A percentile compares a stretch with the other conserved stretches of the same genome.
Evolutionary conservation across 2,329 filamentous ascomycete genomes (phyloP).

Genomic region (Fusarium pseudocircinatum): DNA sequence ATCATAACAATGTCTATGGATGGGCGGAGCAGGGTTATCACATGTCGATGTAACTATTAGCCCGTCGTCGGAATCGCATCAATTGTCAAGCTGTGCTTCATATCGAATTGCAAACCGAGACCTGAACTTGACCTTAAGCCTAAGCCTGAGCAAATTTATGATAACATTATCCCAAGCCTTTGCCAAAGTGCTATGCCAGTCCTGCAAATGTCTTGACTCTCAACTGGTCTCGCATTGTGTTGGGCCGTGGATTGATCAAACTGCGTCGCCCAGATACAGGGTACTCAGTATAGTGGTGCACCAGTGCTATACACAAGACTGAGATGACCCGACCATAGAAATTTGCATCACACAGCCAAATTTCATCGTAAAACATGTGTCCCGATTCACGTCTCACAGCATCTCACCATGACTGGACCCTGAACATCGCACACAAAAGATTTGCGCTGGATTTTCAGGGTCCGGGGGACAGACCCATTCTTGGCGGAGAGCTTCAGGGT

Average conservation of each 20-base stretch:
- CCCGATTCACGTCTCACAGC: neutral
- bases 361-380: neutral
- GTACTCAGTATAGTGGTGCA: neutral
- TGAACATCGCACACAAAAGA: neutral
- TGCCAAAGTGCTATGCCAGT: too few species aligned
- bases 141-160: too few species aligned
- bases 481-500: conserved; percentile 9
- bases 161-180: too few species aligned
- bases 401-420: neutral
- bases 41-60: neutral
- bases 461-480: neutral
- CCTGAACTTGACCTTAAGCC: neutral
- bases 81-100: neutral
- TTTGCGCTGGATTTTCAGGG: conserved; percentile 14
- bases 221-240: neutral
- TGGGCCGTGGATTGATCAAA: too few species aligned
- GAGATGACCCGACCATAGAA: too few species aligned
- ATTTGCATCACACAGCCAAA: too few species aligned
- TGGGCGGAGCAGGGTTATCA: neutral
- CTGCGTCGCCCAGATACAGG: neutral
- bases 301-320: neutral
- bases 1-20: neutral
- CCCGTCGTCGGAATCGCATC: neutral
- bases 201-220: neutral
- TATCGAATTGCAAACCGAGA: neutral